A percentile compares a stretch with the other conserved stretches of the same genome.
phyloP scores from a whole-genome alignment of 176 grass and related monocot genomes.

The Oryza rufipogon region DNA sequence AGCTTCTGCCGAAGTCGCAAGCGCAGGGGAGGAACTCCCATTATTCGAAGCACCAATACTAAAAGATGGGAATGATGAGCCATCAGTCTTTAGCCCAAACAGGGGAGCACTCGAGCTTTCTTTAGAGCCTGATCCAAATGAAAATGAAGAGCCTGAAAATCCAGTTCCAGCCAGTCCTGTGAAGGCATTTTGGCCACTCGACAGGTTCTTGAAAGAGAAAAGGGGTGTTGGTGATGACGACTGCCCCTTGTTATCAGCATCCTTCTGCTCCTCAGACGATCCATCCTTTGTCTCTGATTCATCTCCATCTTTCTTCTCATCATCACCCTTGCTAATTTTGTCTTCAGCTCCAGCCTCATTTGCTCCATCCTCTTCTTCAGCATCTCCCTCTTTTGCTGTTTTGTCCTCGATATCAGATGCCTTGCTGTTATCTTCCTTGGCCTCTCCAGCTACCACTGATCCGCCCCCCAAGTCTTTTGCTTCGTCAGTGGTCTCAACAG shows the following conservation, averaged over 20 bases:
- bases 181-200: constrained; percentile 98
- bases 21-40: constrained; percentile 38
- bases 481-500: constrained; percentile 47
- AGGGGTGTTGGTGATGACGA: constrained; percentile 43
- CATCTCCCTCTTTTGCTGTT: constrained; percentile 41
- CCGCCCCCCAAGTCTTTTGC: constrained; percentile 37
- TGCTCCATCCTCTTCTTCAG: constrained; percentile 48
- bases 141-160: constrained; percentile 76
- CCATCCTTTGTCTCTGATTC: constrained; percentile 47
- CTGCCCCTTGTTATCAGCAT: constrained; percentile 55
- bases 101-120: constrained; percentile 52
- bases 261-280: constrained; percentile 46
- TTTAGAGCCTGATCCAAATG: constrained; percentile 67
- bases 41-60: constrained; percentile 51
- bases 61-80: constrained; percentile 61
- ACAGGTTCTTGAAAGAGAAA: constrained; percentile 86
- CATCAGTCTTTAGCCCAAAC: constrained; percentile 55
- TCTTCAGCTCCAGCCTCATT: constrained; percentile 45
- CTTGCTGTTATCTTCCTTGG: constrained; percentile 44
- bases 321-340: constrained; percentile 42
- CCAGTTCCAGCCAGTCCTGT: constrained; percentile 85
- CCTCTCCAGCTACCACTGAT: constrained; percentile 42
- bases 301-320: constrained; percentile 47
- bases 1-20: constrained; percentile 45
- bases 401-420: constrained; percentile 41